Evolutionary conservation across 768 basidiomycete genomes (phyloP).

Genomic region (Amanita pallidorosea): DNA sequence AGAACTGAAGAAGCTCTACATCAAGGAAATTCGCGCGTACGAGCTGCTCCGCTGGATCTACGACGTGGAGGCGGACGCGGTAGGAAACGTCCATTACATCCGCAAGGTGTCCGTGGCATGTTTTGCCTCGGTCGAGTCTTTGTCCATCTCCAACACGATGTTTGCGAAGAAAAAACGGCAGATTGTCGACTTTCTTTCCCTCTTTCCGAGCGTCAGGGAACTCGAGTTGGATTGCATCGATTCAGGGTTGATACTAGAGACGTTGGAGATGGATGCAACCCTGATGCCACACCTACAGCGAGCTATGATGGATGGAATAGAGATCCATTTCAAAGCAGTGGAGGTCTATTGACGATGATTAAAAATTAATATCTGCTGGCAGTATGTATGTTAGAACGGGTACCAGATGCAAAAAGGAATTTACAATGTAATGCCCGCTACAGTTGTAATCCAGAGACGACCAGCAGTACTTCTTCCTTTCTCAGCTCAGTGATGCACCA

Average conservation of each 20-base stretch:
- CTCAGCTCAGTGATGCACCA: no score
- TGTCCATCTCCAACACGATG: slow-evolving; percentile 1
- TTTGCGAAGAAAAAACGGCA: background rate
- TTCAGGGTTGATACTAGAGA: background rate
- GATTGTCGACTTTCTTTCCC: background rate
- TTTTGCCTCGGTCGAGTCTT: background rate
- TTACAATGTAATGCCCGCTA: no score
- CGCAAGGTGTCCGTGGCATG: background rate
- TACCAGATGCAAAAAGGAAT: no score
- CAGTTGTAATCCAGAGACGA: no score
- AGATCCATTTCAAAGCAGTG: background rate
- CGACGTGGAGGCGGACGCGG: background rate
- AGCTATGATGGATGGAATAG: background rate
- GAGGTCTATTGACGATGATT: background rate
- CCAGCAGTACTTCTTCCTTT: no score
- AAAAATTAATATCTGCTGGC: no score
- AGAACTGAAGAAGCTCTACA: background rate
- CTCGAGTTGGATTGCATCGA: slow-evolving; percentile 3
- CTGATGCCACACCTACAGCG: background rate
- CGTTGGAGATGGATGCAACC: background rate
- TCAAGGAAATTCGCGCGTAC: background rate
- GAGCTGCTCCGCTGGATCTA: slow-evolving; percentile 3
- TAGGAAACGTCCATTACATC: background rate
- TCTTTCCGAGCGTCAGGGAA: slow-evolving; percentile 2
- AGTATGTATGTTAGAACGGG: no score